Evolutionary conservation across 164 flowering plant species (phyloP).

Genomic region (Piper betle): DNA sequence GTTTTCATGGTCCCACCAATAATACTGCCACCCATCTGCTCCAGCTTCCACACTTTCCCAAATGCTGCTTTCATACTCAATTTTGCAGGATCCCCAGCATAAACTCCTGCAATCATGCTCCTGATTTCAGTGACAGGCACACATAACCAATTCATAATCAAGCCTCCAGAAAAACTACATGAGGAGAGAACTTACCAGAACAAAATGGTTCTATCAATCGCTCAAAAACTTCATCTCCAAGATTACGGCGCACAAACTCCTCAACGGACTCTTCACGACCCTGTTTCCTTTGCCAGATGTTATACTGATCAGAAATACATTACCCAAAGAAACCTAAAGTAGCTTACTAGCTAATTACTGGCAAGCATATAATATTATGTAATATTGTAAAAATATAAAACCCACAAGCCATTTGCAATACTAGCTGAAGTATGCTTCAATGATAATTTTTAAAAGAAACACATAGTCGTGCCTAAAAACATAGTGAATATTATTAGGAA

Average conservation of each 20-base stretch:
- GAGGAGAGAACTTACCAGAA: conserved; percentile 43
- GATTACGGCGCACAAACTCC: conserved; percentile 95
- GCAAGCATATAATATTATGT: no score
- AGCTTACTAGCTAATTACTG: no score
- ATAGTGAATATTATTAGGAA: no score
- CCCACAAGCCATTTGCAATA: no score
- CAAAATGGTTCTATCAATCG: conserved; percentile 97
- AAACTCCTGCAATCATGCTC: conserved; percentile 52
- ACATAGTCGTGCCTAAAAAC: no score
- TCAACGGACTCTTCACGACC: conserved; percentile 91
- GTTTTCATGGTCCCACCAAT: conserved; percentile 78
- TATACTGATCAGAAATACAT: conserved; percentile 8
- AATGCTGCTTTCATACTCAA: conserved; percentile 98
- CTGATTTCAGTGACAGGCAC: not conserved
- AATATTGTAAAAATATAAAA: no score
- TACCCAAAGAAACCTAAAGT: not conserved
- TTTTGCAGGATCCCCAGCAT: conserved; percentile 97
- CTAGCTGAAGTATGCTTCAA: no score
- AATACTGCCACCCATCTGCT: conserved; percentile 83
- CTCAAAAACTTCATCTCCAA: conserved; percentile 94
- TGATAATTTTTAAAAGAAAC: no score
- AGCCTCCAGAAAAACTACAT: not conserved
- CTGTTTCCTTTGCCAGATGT: conserved; percentile 67
- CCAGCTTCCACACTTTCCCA: conserved; percentile 93
- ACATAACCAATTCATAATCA: not conserved